These are phyloP conservation scores for Tephrocybe sp. DNA, from an alignment of 768 basidiomycete genomes.

Conservation along the genomic window DNA sequence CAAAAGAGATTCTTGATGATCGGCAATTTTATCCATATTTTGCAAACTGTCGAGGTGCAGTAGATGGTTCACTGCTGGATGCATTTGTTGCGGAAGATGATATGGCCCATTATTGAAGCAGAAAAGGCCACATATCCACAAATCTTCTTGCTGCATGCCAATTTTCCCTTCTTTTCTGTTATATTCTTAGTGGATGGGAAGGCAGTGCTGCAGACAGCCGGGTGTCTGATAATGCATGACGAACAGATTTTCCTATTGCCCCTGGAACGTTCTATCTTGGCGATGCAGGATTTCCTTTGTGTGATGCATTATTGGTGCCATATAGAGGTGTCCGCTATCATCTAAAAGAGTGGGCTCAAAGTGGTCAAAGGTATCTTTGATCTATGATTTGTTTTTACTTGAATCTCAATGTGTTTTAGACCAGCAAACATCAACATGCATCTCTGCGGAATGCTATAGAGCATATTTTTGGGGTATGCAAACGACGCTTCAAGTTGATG, in stretches of 20 bases:
- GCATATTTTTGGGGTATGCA: slow-evolving; percentile 27
- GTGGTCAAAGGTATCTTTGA: slow-evolving; percentile 4
- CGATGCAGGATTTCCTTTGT: slow-evolving; percentile 36
- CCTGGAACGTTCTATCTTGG: slow-evolving; percentile 33
- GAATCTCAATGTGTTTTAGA: slow-evolving; percentile 13
- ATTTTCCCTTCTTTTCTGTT: slow-evolving; percentile 35
- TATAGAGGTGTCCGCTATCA: slow-evolving; percentile 38
- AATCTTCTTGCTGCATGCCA: slow-evolving; percentile 36
- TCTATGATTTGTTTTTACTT: too few relatives aligned
- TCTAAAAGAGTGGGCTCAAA: slow-evolving; percentile 15
- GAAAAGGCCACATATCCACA: slow-evolving; percentile 35
- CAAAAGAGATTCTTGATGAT: slow-evolving; percentile 25
- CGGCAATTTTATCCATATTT: slow-evolving; percentile 36
- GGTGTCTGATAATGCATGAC: slow-evolving; percentile 28
- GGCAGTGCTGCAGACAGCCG: slow-evolving; percentile 35
- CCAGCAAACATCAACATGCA: slow-evolving; percentile 37
- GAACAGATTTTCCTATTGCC: slow-evolving; percentile 28
- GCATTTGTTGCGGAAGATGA: slow-evolving; percentile 17
- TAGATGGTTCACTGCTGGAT: slow-evolving; percentile 35
- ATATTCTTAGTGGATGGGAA: slow-evolving; percentile 40
- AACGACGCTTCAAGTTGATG: slow-evolving; percentile 20
- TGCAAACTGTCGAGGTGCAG: slow-evolving; percentile 24
- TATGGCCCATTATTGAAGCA: slow-evolving; percentile 16
- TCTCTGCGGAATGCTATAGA: slow-evolving; percentile 38
- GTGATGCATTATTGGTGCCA: slow-evolving; percentile 35